These are phyloP conservation scores for Kwoniella sp. DNA, from an alignment of 768 basidiomycete genomes.

Conservation along the genomic window DNA sequence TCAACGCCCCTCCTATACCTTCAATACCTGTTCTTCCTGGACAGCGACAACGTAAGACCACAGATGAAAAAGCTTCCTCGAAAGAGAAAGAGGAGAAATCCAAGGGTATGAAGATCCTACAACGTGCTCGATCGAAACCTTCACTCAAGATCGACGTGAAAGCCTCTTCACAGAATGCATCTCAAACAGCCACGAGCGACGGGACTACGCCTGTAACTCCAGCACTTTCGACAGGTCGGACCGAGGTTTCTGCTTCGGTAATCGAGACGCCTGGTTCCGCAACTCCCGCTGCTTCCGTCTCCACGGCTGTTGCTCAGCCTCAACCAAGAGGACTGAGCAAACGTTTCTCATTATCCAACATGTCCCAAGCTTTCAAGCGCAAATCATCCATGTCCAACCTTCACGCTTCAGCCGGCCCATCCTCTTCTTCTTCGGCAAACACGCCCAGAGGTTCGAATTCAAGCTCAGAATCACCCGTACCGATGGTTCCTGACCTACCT, in stretches of 20 bases:
- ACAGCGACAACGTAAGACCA: background rate
- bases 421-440: background rate
- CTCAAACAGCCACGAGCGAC: background rate
- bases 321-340: slow-evolving; percentile 33
- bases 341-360: slow-evolving; percentile 44
- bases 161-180: slow-evolving; percentile 1
- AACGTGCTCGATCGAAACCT: slow-evolving; percentile 19
- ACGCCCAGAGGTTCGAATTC: background rate
- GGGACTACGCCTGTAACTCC: slow-evolving; percentile 6
- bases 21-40: slow-evolving; percentile 1
- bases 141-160: slow-evolving; percentile 24
- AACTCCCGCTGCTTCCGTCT: background rate
- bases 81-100: slow-evolving; percentile 1
- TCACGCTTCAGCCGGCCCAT: slow-evolving; percentile 6
- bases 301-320: background rate
- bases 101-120: slow-evolving; percentile 11
- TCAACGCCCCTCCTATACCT: background rate
- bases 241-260: background rate
- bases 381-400: slow-evolving; percentile 20
- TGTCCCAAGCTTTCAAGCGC: slow-evolving; percentile 44
- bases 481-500: slow-evolving; percentile 39
- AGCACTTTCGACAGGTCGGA: slow-evolving; percentile 10
- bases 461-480: slow-evolving; percentile 12
- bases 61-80: background rate
- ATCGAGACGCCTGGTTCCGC: slow-evolving; percentile 7